These are phyloP conservation scores for Leccinum arenicola DNA, from an alignment of 768 basidiomycete genomes.

Conservation along the genomic window DNA sequence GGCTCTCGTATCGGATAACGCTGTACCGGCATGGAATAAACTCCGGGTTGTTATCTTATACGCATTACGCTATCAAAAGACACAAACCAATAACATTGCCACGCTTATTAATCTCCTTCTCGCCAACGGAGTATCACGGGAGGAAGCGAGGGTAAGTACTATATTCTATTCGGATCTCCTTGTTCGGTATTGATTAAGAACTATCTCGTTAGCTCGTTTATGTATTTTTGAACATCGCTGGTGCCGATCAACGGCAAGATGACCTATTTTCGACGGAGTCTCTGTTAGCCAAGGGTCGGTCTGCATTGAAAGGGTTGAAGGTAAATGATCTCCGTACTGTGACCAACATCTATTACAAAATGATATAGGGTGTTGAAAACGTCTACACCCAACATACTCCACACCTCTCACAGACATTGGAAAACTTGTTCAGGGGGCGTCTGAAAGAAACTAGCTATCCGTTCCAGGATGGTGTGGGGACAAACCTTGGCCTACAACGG, in stretches of 20 bases:
- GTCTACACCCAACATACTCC: constrained; percentile 98
- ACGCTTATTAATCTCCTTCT: constrained; percentile 72
- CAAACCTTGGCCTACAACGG: constrained; percentile 72
- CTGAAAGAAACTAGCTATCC: constrained; percentile 89
- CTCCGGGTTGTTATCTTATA: constrained; percentile 88
- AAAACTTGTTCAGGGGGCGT: constrained; percentile 82
- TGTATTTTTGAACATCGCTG: constrained; percentile 87
- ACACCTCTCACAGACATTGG: constrained; percentile 88
- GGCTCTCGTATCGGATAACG: constrained; percentile 63
- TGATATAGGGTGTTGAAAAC: constrained; percentile 88
- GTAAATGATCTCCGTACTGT: constrained; percentile 36
- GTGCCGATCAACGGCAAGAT: constrained; percentile 94
- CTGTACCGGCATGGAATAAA: constrained; percentile 76
- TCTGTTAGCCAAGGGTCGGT: constrained; percentile 88
- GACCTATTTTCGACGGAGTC: constrained; percentile 96
- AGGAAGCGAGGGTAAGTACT: constrained; percentile 63
- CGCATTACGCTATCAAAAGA: constrained; percentile 93
- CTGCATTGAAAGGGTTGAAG: constrained; percentile 93
- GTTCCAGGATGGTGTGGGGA: constrained; percentile 72
- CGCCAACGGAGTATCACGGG: constrained; percentile 69
- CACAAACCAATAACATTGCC: constrained; percentile 77
- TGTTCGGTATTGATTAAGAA: constrained; percentile 8
- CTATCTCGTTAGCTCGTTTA: constrained; percentile 66
- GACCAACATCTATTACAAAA: constrained; percentile 5
- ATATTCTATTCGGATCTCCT: constrained; percentile 5